Conservation (phyloP, 345 rosid genomes). For the Brassica cretica region DNA sequence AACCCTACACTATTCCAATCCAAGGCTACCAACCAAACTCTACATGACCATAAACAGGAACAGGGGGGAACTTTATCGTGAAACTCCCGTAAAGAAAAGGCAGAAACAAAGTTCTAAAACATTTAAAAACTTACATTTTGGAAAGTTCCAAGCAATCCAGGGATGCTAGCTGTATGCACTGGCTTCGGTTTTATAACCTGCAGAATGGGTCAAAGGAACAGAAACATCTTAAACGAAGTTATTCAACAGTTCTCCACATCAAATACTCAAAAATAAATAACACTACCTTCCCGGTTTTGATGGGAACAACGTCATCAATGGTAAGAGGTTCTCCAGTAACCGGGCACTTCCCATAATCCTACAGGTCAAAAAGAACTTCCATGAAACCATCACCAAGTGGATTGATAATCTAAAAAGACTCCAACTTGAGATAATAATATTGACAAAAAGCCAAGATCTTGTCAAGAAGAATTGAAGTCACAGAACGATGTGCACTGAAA, state of each 20-base stretch:
- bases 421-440: too few relatives aligned
- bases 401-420: too few relatives aligned
- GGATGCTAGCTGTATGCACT: constrained; percentile 87
- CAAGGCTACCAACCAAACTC: not conserved
- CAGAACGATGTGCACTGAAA: not conserved
- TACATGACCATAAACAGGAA: constrained; percentile 4
- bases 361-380: not conserved
- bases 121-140: constrained; percentile 60
- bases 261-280: not conserved
- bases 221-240: constrained; percentile 14
- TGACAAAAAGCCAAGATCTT: too few relatives aligned
- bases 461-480: too few relatives aligned
- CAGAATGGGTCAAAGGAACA: constrained; percentile 17
- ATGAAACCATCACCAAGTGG: not conserved
- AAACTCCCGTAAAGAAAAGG: not conserved
- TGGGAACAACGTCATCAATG: constrained; percentile 74
- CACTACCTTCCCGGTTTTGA: constrained; percentile 71
- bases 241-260: not conserved
- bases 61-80: not conserved
- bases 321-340: constrained; percentile 75
- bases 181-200: constrained; percentile 91
- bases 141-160: constrained; percentile 95
- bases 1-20: not conserved
- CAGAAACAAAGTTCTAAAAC: not conserved
- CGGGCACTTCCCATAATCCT: constrained; percentile 96